Evolutionary conservation across 768 basidiomycete species (phyloP).

Genomic region (Xanthoconium stramineum): DNA sequence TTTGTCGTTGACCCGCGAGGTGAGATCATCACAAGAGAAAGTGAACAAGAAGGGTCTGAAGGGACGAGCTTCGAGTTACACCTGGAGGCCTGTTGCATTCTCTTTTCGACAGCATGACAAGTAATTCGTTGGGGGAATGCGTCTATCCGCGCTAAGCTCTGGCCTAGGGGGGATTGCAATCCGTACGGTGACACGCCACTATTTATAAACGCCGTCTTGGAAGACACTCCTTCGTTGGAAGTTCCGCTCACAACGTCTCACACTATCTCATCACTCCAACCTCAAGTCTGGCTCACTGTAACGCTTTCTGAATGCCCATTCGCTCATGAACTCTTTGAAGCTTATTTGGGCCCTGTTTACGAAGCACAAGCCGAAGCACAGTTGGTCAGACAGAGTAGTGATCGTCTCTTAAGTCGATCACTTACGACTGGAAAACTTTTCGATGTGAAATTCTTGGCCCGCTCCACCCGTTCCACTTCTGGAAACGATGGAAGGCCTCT

Average conservation of each 20-base stretch:
- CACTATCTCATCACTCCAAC: constrained; percentile 1
- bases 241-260: neutral
- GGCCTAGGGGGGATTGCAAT: neutral
- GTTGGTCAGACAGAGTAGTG: constrained; percentile 4
- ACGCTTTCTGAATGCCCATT: constrained; percentile 16
- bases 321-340: constrained; percentile 11
- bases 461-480: neutral
- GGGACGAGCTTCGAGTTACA: neutral
- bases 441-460: constrained; percentile 23
- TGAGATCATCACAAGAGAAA: neutral
- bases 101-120: constrained; percentile 6
- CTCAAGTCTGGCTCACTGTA: constrained; percentile 14
- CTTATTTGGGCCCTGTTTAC: neutral
- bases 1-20: constrained; percentile 7
- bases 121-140: constrained; percentile 10
- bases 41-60: neutral
- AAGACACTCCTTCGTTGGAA: too few relatives aligned
- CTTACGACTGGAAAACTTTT: constrained; percentile 17
- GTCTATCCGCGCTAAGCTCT: constrained; percentile 11
- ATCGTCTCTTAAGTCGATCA: constrained; percentile 9
- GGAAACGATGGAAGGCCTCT: neutral
- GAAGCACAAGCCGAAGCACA: neutral
- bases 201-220: constrained; percentile 1
- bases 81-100: constrained; percentile 3
- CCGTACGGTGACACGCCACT: too few relatives aligned